A percentile compares a stretch with the other conserved stretches of the same genome.
Evolutionary conservation across 2,329 filamentous ascomycete species (phyloP).

Genomic region (Pseudocercospora ulei): DNA sequence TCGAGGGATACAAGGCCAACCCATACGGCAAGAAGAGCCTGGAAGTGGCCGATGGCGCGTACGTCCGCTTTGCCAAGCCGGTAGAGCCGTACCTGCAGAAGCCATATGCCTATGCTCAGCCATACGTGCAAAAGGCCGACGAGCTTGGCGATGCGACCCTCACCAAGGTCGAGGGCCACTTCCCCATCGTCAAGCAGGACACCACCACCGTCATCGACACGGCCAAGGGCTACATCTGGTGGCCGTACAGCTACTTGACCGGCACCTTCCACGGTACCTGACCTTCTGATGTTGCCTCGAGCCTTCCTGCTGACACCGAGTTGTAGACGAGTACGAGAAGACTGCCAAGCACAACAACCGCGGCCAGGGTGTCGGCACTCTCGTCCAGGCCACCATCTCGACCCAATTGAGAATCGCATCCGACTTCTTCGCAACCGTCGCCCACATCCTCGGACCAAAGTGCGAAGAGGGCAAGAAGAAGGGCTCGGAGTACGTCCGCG

Average conservation of each 20-base stretch:
- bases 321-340: slow-evolving; percentile 35
- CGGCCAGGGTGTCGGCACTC: slow-evolving; percentile 27
- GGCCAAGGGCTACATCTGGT: slow-evolving; percentile 55
- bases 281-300: not conserved
- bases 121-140: slow-evolving; percentile 62
- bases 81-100: slow-evolving; percentile 67
- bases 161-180: slow-evolving; percentile 44
- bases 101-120: slow-evolving; percentile 71
- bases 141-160: slow-evolving; percentile 32
- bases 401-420: slow-evolving; percentile 32
- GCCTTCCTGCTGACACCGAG: slow-evolving; percentile 11
- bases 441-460: slow-evolving; percentile 27
- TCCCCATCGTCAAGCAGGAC: slow-evolving; percentile 50
- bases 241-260: slow-evolving; percentile 35
- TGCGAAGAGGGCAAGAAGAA: slow-evolving; percentile 34
- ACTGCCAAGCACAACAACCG: slow-evolving; percentile 31
- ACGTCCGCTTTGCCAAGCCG: slow-evolving; percentile 65
- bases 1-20: slow-evolving; percentile 69
- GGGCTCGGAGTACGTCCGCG: slow-evolving; percentile 26
- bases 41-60: slow-evolving; percentile 62
- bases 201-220: slow-evolving; percentile 48
- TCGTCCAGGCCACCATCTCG: slow-evolving; percentile 31
- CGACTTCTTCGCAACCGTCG: slow-evolving; percentile 31
- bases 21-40: slow-evolving; percentile 76
- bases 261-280: slow-evolving; percentile 32